Evolutionary conservation across 1,284 basidiomycete species (phyloP).

Genomic region (Puccinia horiana): DNA sequence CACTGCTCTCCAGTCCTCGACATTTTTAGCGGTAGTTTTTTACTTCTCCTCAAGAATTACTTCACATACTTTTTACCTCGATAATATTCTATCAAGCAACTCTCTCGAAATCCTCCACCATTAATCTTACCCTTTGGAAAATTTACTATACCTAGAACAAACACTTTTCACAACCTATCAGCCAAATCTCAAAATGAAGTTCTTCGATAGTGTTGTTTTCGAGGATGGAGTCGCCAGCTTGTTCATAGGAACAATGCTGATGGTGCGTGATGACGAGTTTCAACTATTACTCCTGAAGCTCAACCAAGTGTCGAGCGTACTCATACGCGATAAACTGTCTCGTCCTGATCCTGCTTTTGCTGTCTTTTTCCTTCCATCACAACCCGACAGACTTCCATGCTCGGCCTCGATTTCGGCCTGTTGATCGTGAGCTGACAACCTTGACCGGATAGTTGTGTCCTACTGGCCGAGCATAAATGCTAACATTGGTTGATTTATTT

Average conservation of each 20-base stretch:
- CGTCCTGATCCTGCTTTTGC: neutral
- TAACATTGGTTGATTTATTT: neutral
- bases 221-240: slow-evolving; percentile 23
- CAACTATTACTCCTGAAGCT: neutral
- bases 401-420: slow-evolving; percentile 22
- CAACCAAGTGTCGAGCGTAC: neutral
- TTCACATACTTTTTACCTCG: too few species aligned
- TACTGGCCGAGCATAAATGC: neutral
- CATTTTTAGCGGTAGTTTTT: neutral
- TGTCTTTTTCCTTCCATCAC: neutral
- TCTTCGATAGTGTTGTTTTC: neutral
- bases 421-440: slow-evolving; percentile 21
- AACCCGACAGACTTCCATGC: slow-evolving; percentile 21
- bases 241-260: slow-evolving; percentile 29
- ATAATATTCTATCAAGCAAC: too few species aligned
- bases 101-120: too few species aligned
- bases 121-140: too few species aligned
- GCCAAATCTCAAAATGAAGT: too few species aligned
- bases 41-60: neutral
- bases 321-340: slow-evolving; percentile 1
- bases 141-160: neutral
- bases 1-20: neutral
- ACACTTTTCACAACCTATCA: neutral
- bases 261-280: slow-evolving; percentile 3
- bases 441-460: neutral